Percentiles rank a stretch among this genome's conserved stretches.
Evolutionary conservation across 768 basidiomycete species (phyloP).

Genomic region (Cyclocybe aegerita): DNA sequence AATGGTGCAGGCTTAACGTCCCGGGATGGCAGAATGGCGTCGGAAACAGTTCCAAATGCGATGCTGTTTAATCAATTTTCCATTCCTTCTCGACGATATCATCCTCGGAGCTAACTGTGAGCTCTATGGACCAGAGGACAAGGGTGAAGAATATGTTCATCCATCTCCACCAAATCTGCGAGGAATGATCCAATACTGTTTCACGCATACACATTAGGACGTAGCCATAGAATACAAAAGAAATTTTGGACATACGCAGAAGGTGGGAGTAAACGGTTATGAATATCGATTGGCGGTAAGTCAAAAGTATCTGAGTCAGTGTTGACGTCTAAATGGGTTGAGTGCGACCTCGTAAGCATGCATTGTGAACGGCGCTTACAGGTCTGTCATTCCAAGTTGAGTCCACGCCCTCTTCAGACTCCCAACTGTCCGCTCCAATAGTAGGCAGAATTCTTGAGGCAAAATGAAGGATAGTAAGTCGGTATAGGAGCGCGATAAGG

Average conservation of each 20-base stretch:
- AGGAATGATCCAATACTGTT: slow-evolving; percentile 80
- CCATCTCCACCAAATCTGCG: slow-evolving; percentile 95
- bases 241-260: slow-evolving; percentile 53
- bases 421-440: slow-evolving; percentile 81
- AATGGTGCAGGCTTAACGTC: slow-evolving; percentile 4
- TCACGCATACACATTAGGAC: slow-evolving; percentile 2
- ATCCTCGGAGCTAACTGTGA: slow-evolving; percentile 76
- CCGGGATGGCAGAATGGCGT: neutral
- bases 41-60: neutral
- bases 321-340: slow-evolving; percentile 61
- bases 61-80: slow-evolving; percentile 64
- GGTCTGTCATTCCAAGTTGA: slow-evolving; percentile 74
- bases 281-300: slow-evolving; percentile 83
- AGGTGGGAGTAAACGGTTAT: slow-evolving; percentile 87
- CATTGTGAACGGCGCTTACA: slow-evolving; percentile 36
- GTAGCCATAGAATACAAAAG: neutral
- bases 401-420: slow-evolving; percentile 60
- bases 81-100: slow-evolving; percentile 65
- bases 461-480: slow-evolving; percentile 76
- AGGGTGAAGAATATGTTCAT: slow-evolving; percentile 87
- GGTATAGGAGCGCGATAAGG: slow-evolving; percentile 75
- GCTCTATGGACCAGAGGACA: slow-evolving; percentile 79
- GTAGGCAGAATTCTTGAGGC: slow-evolving; percentile 83
- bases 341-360: neutral
- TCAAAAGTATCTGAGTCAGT: slow-evolving; percentile 70